Base-by-base conservation (phyloP, 495 filamentous ascomycete species). In the Emericellopsis terricola region DNA sequence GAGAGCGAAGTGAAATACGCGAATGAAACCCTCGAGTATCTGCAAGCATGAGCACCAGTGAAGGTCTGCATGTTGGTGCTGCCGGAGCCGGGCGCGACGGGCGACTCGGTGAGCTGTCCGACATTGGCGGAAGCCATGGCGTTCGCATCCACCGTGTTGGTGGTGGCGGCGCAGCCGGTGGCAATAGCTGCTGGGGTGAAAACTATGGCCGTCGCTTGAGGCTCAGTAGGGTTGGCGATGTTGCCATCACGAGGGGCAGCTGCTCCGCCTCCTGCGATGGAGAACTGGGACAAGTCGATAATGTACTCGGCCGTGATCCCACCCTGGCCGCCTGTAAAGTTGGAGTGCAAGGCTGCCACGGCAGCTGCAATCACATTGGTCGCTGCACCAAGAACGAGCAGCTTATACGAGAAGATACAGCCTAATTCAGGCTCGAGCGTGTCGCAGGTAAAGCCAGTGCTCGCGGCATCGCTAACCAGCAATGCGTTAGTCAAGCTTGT, bases 391-490 rank as follows among this genome's bases (percentile, higher is more conserved):
- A 67, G 56, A 16, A 72, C 68, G 11, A 75, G 50, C 3, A 76
- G 65, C 40, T 68, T 64, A 43, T 68, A 52, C 16, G 66, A 59
- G 52, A 72, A 65, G 42, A 78, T 78, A 55, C 73, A 78, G 14
- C 73, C 73, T 4, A 50, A 51, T 3, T 55, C 29, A 44, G 78
- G 71, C 31, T 68, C 48, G 0, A 31, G 41, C 8, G 39, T 45
- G 41, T 71, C 52, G 46, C 73, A 78, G 36, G 68, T 70, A 47
- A 73, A 69, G 21, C 73, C 73, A 7, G 42, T 49, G 19, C 50
- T 72, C 15, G 72, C 76, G 13, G 51, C 41, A 38, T 78, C 73
- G 31, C 55, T 58, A 35, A 70, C 41, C 54, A 60, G 32, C 41
- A 45, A 32, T 28, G 9, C 18, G 42, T 52, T 35, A 48, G 41